phyloP scores from a whole-genome alignment of 2,329 filamentous ascomycete genomes.

The Alternaria triticimaculans region DNA sequence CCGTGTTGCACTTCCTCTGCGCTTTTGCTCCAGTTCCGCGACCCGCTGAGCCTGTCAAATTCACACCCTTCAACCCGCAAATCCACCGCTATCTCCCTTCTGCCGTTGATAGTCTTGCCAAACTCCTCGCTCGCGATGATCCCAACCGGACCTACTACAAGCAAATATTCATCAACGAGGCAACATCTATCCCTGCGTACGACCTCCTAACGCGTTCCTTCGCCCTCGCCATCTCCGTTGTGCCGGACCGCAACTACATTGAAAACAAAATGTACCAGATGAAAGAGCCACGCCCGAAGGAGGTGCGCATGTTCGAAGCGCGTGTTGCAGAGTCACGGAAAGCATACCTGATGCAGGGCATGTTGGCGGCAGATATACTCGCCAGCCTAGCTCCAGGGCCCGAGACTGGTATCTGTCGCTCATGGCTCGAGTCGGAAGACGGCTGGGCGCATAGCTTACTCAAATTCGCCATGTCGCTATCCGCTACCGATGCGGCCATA shows the following conservation, averaged over 20 bases:
- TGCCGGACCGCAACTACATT: constrained; percentile 71
- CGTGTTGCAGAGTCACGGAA: constrained; percentile 82
- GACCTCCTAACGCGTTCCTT: constrained; percentile 89
- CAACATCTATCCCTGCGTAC: constrained; percentile 67
- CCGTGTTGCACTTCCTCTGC: constrained; percentile 85
- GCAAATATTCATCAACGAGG: constrained; percentile 78
- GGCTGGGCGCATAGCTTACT: constrained; percentile 83
- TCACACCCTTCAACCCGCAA: constrained; percentile 79
- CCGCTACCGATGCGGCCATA: constrained; percentile 36
- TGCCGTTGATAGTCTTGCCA: constrained; percentile 88
- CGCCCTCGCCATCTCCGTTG: constrained; percentile 80
- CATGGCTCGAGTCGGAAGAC: constrained; percentile 84
- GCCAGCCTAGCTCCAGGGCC: constrained; percentile 73
- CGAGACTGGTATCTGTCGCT: constrained; percentile 74
- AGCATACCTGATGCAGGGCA: constrained; percentile 87
- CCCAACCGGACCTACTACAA: constrained; percentile 88
- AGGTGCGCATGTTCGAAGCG: constrained; percentile 53
- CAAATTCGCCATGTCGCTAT: constrained; percentile 73
- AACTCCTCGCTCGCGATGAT: constrained; percentile 89
- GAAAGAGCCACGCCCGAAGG: constrained; percentile 54
- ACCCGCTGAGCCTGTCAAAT: constrained; percentile 70
- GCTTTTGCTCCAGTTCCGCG: constrained; percentile 84
- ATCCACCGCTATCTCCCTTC: constrained; percentile 88
- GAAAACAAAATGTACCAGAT: constrained; percentile 53
- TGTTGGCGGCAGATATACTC: constrained; percentile 88